Conservation (phyloP, 768 basidiomycete species). For the Antrodiella citrinella region DNA sequence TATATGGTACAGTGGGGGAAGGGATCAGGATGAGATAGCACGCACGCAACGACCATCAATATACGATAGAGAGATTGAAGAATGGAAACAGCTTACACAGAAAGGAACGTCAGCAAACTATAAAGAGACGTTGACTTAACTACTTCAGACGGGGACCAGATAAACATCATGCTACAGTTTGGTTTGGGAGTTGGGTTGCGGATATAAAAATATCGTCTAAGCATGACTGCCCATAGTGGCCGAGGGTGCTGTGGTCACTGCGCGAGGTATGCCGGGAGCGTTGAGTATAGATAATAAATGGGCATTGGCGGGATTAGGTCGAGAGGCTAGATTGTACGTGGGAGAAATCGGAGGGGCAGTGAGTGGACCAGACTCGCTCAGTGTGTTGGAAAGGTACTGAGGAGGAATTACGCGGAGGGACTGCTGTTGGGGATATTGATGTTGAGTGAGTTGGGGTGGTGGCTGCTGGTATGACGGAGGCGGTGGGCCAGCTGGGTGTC, state of each 20-base stretch:
- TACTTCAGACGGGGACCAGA: not conserved
- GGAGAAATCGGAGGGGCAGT: constrained; percentile 8
- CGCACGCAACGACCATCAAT: no score
- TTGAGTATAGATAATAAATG: constrained; percentile 24
- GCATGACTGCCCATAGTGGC: not conserved
- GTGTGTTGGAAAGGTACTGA: constrained; percentile 4
- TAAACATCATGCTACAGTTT: not conserved
- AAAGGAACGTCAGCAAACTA: not conserved
- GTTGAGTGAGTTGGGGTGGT: not conserved
- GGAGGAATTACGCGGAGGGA: constrained; percentile 9
- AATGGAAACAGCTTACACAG: not conserved
- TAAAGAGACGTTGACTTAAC: not conserved
- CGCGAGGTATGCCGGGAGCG: constrained; percentile 16
- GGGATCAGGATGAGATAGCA: no score
- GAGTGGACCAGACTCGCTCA: constrained; percentile 5
- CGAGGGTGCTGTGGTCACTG: constrained; percentile 7
- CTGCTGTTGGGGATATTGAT: no score
- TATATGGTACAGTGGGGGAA: not conserved
- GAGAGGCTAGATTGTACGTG: constrained; percentile 4
- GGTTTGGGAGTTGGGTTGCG: not conserved
- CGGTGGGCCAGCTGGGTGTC: not conserved
- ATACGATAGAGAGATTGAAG: not conserved
- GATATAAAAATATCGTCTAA: constrained; percentile 1
- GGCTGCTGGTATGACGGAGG: constrained; percentile 7
- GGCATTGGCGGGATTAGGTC: constrained; percentile 13